These are phyloP conservation scores for Penicillium canescens DNA, from an alignment of 495 filamentous ascomycete species.

Conservation along the genomic window DNA sequence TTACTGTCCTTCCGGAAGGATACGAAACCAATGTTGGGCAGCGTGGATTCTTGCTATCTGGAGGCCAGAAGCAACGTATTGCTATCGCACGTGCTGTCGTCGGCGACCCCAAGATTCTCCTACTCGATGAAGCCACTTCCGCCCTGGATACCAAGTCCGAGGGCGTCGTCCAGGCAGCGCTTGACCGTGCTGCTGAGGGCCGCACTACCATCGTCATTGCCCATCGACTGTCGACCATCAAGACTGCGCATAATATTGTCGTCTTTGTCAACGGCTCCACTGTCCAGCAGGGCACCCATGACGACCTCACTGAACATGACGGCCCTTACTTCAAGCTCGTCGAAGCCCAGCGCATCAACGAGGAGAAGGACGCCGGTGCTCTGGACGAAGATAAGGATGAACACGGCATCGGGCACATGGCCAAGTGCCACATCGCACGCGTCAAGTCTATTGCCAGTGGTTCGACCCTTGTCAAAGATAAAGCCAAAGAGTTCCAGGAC, in stretches of 20 bases:
- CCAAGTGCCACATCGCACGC: too few species aligned
- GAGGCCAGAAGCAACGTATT: conserved; percentile 93
- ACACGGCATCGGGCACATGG: not conserved
- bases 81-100: conserved; percentile 83
- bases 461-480: too few species aligned
- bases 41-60: conserved; percentile 82
- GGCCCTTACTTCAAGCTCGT: conserved; percentile 51
- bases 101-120: conserved; percentile 83
- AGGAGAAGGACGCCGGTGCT: conserved; percentile 52
- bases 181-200: conserved; percentile 80
- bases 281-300: conserved; percentile 66
- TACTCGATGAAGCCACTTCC: conserved; percentile 90
- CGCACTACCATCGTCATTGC: conserved; percentile 92
- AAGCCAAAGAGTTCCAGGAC: not conserved
- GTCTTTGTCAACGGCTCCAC: conserved; percentile 78
- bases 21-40: conserved; percentile 92
- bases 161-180: conserved; percentile 85
- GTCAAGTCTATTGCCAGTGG: too few species aligned
- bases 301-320: conserved; percentile 58
- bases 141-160: conserved; percentile 90
- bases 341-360: conserved; percentile 69
- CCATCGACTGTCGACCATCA: conserved; percentile 88
- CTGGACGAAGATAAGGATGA: conserved; percentile 19
- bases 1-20: conserved; percentile 73
- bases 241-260: conserved; percentile 86